A percentile compares a stretch with the other conserved stretches of the same genome.
phyloP scores from a whole-genome alignment of 257 asterid genomes.

The Salvia miltiorrhiza region DNA sequence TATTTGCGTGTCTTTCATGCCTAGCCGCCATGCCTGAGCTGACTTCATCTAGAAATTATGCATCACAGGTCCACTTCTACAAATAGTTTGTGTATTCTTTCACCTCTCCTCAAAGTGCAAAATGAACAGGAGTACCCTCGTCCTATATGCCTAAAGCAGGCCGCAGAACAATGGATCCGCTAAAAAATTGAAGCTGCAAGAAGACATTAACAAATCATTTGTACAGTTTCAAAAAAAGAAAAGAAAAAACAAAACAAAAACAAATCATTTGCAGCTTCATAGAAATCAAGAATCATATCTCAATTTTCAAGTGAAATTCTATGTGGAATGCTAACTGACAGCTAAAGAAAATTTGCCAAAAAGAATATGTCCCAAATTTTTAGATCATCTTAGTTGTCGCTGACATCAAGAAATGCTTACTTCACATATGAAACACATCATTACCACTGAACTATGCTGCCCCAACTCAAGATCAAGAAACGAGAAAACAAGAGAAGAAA shows the following conservation, averaged over 20 bases:
- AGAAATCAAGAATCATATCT: background rate
- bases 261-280: background rate
- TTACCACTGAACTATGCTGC: background rate
- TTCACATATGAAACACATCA: background rate
- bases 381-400: background rate
- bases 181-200: conserved; percentile 26
- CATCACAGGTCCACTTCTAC: conserved; percentile 41
- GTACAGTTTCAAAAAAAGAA: too few relatives aligned
- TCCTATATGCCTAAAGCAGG: conserved; percentile 25
- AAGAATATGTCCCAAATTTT: conserved; percentile 3
- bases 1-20: conserved; percentile 80
- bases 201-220: background rate
- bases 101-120: conserved; percentile 19
- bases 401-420: background rate
- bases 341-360: background rate
- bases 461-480: background rate
- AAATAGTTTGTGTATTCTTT: conserved; percentile 8
- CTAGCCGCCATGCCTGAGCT: conserved; percentile 79
- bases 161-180: conserved; percentile 13
- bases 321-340: conserved; percentile 2
- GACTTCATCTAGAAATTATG: conserved; percentile 71
- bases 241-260: too few relatives aligned
- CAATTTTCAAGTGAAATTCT: background rate
- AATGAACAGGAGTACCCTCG: conserved; percentile 10
- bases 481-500: background rate